Evolutionary conservation across 768 basidiomycete species (phyloP), one percentile per base, ranked within the genome.

Genomic region (Mycena albidolilacea): DNA sequence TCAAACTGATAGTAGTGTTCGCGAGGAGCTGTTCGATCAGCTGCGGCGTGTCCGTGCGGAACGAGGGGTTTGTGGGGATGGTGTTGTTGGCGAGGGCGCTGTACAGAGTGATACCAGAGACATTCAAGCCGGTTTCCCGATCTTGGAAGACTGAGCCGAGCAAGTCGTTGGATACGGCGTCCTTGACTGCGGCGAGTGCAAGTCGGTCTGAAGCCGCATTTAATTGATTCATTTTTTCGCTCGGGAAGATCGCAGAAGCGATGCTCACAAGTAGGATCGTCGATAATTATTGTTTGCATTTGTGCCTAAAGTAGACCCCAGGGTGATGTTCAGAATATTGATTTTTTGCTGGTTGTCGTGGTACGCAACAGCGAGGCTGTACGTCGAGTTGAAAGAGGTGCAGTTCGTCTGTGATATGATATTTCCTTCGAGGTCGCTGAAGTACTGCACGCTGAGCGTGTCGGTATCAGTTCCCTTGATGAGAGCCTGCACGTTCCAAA

Each of bases 11-110:
- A 0, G 50, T 69, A 23, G 68, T 39, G 68, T 69, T 69, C 21
- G 59, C 62, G 68, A 69, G 68, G 48, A 69, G 60, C 19, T 61
- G 15, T 19, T 69, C 68, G 50, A 69, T 69, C 11, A 69, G 68
- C 21, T 43, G 60, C 23, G 68, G 68, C n/a, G 68, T 69, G 50
- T 54, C 39, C 21, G 59, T 21, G 37, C n/a, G 60, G 17, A 69
- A 62, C 3, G 62, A 59, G 7, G 60, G 60, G 60, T 61, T 61
- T 1, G 38, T 37, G 48, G 68, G 12, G 60, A 54, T 23, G 7
- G 59, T 62, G n/a, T 69, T 55, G 50, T 69, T 62, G 9, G 60
- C 68, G 60, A 69, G 52, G 21, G 50, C 60, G 52, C 68, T 69
- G 50, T 52, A 62, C 11, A 69, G 23, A 1, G 50, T 60, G 23